Evolutionary conservation across 148 eudicot genomes (phyloP).

Genomic region (Fagopyrum tataricum): DNA sequence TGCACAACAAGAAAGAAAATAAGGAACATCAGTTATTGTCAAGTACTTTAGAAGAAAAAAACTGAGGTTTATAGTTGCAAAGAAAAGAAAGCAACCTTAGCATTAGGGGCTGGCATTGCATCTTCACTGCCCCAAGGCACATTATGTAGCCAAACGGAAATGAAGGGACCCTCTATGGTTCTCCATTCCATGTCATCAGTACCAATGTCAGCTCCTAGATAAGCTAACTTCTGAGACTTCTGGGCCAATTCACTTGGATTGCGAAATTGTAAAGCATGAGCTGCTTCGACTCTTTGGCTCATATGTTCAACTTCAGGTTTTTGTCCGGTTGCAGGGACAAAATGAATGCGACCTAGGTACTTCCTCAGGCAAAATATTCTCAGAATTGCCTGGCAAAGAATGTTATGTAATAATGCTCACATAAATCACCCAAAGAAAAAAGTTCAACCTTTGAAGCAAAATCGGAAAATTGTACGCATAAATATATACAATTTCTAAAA

Average conservation of each 20-base stretch:
- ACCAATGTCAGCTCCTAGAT: constrained; percentile 48
- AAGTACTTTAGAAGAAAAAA: background rate
- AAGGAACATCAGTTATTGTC: background rate
- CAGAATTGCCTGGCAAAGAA: constrained; percentile 49
- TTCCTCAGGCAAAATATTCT: constrained; percentile 62
- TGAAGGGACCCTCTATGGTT: constrained; percentile 79
- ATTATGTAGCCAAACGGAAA: constrained; percentile 90
- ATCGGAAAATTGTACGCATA: background rate
- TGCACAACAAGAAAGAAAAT: constrained; percentile 28
- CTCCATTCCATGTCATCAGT: constrained; percentile 49
- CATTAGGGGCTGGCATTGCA: constrained; percentile 81
- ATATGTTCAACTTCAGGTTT: constrained; percentile 51
- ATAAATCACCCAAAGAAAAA: background rate
- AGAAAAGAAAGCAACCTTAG: constrained; percentile 47
- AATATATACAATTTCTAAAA: no score
- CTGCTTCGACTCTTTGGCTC: constrained; percentile 23
- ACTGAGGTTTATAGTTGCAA: background rate
- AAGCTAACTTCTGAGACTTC: constrained; percentile 28
- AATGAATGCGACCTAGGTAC: constrained; percentile 67
- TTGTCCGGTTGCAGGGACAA: constrained; percentile 78
- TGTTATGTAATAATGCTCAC: background rate
- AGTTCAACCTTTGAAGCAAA: background rate
- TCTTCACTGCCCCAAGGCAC: constrained; percentile 91
- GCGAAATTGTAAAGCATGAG: constrained; percentile 21
- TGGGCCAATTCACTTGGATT: constrained; percentile 26